These are phyloP conservation scores for Ligustrum vulgare DNA, from an alignment of 257 asterid species.

Conservation along the genomic window DNA sequence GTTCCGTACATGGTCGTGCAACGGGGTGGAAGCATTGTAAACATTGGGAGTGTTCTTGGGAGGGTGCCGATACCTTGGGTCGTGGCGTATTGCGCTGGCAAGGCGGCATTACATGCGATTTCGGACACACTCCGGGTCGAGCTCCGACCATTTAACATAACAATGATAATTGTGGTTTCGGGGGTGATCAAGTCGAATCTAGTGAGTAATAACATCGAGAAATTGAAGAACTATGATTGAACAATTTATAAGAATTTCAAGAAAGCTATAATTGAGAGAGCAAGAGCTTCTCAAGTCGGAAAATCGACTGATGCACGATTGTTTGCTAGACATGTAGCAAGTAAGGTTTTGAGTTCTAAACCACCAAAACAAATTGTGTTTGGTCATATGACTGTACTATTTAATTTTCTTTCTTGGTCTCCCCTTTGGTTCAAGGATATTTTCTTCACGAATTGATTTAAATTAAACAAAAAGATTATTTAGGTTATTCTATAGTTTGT, in stretches of 20 bases:
- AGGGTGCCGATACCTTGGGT: constrained; percentile 79
- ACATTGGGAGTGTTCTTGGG: constrained; percentile 68
- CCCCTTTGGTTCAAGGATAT: constrained; percentile 67
- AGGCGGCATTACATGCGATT: constrained; percentile 60
- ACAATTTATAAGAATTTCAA: constrained; percentile 47
- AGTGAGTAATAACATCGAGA: constrained; percentile 36
- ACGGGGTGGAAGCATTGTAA: constrained; percentile 52
- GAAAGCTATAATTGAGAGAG: constrained; percentile 53
- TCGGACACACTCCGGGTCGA: constrained; percentile 53
- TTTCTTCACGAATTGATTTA: constrained; percentile 46
- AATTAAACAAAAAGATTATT: constrained; percentile 31
- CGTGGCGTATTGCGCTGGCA: constrained; percentile 70
- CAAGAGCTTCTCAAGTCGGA: constrained; percentile 61
- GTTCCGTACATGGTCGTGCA: constrained; percentile 65
- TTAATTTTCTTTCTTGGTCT: constrained; percentile 49
- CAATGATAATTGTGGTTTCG: constrained; percentile 56
- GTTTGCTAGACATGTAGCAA: constrained; percentile 60
- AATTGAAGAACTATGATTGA: constrained; percentile 54
- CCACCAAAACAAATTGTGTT: constrained; percentile 50
- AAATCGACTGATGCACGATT: constrained; percentile 51
- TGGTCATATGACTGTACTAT: constrained; percentile 63
- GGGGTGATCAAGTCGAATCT: constrained; percentile 58
- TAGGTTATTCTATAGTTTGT: neutral
- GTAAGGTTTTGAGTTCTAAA: constrained; percentile 42
- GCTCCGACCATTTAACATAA: constrained; percentile 52